Evolutionary conservation across 257 asterid genomes (phyloP), one percentile per base, ranked within the genome.

Genomic region (Eustoma russellianum): DNA sequence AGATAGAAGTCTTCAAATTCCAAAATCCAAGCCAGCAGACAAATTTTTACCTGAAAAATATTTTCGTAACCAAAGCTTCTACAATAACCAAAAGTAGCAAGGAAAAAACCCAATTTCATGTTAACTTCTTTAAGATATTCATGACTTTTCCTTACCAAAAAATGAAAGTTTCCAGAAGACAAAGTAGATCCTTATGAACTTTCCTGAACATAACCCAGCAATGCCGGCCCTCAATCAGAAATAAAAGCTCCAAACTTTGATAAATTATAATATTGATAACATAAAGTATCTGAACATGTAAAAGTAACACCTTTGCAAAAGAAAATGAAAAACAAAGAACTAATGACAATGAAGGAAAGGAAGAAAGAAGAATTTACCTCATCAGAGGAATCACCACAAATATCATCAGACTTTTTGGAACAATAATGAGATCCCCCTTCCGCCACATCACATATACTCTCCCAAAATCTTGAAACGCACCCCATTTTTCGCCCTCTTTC

Each of bases 351-450:
- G 18, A 35, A 14, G 45, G 5, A 0, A 24, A 24, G 6, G 15
- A 50, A 53, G 28, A 15, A 55, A 9, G 9, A 1, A n/a, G 65
- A 5, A 10, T 30, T 53, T 56, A 84, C 90, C 88, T 77, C 83
- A 51, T 77, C 71, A 44, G 55, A 63, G n/a, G 77, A 58, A 49
- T 62, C 74, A 48, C 70, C 75, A 48, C 82, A 76, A 14, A 60
- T 56, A 76, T 86, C 90, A 83, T 86, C 95, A 19, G 82, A 64
- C 69, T 86, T 86, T 71, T 86, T 86, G 55, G 87, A 80, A 57
- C 88, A 83, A 66, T 80, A 83, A 41, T 56, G 82, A 78, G 95
- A 83, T 72, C 85, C 95, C 71, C 88, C 90, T 78, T 82, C 93
- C 8, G 78, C 83, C 83, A 80, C 73, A 72, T 33, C 48, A 72